Evolutionary conservation across 2,329 filamentous ascomycete genomes (phyloP), one percentile per base, ranked within the genome.

Genomic region (Plectosphaerella plurivora): DNA sequence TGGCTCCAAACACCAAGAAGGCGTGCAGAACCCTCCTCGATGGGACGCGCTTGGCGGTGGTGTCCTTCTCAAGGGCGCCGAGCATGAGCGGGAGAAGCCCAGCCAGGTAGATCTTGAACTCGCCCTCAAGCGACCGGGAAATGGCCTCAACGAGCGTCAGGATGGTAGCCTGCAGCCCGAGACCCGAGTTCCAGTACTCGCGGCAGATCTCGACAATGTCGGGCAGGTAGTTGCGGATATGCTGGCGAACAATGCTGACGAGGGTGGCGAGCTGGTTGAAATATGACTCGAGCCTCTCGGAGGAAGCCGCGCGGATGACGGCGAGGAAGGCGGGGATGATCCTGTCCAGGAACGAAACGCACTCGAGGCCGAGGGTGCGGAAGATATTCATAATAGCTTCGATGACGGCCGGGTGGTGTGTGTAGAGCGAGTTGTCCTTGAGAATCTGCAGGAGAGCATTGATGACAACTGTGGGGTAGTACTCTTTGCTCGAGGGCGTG

Each of bases 361-460:
- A 99, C 67, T 97, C 96, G 61, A 99, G 74, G 2, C 94, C 94
- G 55, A 99, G 80, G 0, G 95, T 99, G 61, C 94, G 89, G 72
- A 99, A 99, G 54, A 99, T 99, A 61, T 91, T 96, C 86, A 99
- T 97, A 61, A 99, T 95, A 5, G 94, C 94, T 67, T 97, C 94
- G 49, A 99, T 94, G 14, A 97, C 93, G 11, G 88, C 85, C 4
- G 91, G 93, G 63, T 99, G 95, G 62, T 96, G 93, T 63, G 95
- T 89, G 12, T 87, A 83, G 5, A 99, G 77, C 0, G 94, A 97
- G 24, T 86, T 85, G 61, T 99, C 94, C 63, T 93, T 95, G 36
- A 99, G 73, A 59, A 99, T 92, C 52, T 91, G 87, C 63, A 99
- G 84, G 11, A 99, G 79, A 2, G 94, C 95, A 63, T 96, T 96